Evolutionary conservation across 768 basidiomycete genomes (phyloP), one percentile per base, ranked within the genome.

Genomic region (Tylopilus intermedius): DNA sequence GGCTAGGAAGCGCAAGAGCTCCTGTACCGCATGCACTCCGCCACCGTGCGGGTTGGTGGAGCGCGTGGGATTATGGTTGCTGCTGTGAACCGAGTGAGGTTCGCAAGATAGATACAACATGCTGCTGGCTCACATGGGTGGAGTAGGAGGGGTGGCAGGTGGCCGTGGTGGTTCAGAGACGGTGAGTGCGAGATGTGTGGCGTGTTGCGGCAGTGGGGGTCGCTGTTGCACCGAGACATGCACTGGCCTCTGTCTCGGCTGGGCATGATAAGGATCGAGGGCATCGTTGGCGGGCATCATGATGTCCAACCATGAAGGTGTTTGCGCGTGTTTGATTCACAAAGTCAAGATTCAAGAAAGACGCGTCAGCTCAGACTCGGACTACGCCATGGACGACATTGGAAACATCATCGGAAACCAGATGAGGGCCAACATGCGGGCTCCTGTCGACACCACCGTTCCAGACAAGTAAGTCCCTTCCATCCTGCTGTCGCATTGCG

Each of bases 391-490:
- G 68, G 62, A 67, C 39, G 61, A 63, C 21, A 76, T 85, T 73
- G 82, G 83, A 47, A 78, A 74, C 50, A 72, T 81, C 58, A 71
- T 84, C 64, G 78, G 81, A 72, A 71, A 70, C 57, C 78, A 78
- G 58, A 67, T 73, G 2, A 72, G 79, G 52, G 77, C 66, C 13
- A 43, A 69, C 22, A 76, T 73, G 43, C 72, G 71, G 35, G 70
- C 55, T 13, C 59, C 71, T 15, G 73, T 76, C 37, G 85, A 86
- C 50, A 64, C 70, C 4, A 74, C 72, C 42, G 76, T 83, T 5
- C 90, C 90, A 45, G 90, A 92, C 78, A 91, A 88, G 89, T 90
- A 59, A 45, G 77, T 62, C 30, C 51, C 43, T 32, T 43, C n/a
- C 13, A 24, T 18, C 51, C 46, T 42, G 48, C 26, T 21, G 35